Base-by-base conservation (phyloP, 169 alveolate species). In the Cryptosporidium sp. region DNA sequence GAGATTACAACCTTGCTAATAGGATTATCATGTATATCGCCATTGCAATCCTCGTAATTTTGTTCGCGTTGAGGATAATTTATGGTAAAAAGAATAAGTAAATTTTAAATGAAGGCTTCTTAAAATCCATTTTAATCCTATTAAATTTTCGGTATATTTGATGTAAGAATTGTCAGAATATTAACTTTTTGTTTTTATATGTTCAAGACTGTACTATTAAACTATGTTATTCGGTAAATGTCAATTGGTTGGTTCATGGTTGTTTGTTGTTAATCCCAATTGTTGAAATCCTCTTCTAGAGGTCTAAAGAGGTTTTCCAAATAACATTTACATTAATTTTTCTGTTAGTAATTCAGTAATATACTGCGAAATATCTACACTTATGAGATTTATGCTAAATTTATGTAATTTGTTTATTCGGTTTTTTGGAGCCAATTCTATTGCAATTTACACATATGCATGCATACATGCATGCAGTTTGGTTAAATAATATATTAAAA, bases 1-100 rank as follows among this genome's bases (percentile, higher is more conserved):
- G 65, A 26, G 89, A 80, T 26, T 62, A 62, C 45, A 80, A 80
- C 33, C 65, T 65, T 31, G 80, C 89, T 3, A 80, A 80, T 41
- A 62, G 10, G 12, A n/a, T 61, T n/a, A 41, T 80, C 9, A 59
- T 80, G 62, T 80, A 62, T 31, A 14, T 10, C 29, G 65, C 80
- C 33, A 26, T 65, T 1, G 45, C 31, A 14, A 80, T 80, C 29
- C 29, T 80, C 10, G 69, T 33, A 12, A 48, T 80, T 12, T 37
- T 65, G 14, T 41, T 21, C 26, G 50, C 39, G 3, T 65, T 80
- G 29, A 73, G 86, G 21, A 33, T 73, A 18, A 73, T 59, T 59
- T 73, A 73, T 21, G 51, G 8, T 16, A 50, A 55, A 23, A 73
- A 73, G 41, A 73, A 6, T 21, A 70, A 70, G 48, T 70, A 21